Base-by-base conservation (phyloP, 495 filamentous ascomycete genomes). In the Xylaria scruposa region DNA sequence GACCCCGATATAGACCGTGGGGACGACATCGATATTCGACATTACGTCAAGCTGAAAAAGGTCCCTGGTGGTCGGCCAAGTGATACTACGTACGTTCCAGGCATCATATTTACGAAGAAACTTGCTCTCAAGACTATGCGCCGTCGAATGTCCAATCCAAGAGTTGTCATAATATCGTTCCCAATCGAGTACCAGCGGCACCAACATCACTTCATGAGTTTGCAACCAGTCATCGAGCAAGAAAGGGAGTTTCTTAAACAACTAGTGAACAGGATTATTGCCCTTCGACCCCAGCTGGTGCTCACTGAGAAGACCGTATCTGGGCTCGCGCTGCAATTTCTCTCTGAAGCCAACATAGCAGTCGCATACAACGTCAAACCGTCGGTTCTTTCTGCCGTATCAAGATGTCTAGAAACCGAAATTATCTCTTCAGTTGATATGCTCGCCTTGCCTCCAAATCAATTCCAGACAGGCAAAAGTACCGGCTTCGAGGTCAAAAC, bases 41-140 rank as follows among this genome's bases (percentile, higher is more conserved):
- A 98, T 76, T 99, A 97, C 76, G 91, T 99, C 56, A 99, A 99
- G 80, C 82, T 99, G 26, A 99, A 99, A 77, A 97, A 97, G 78
- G 94, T 98, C 7, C 91, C 94, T 1, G 95, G 95, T 24, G 96
- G 94, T 36, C 89, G 87, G 64, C 96, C 96, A 51, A 89, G 92
- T 21, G 97, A 99, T 81, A 98, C 96, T 4, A 90, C 90, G 12
- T 98, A 98, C 79, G 91, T 99, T 36, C 97, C 96, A 40, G 97
- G 97, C 0, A 90, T 99, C 15, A 95, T 98, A 12, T 99, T 98
- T 81, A 94, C 93, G 38, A 98, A 99, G 75, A 98, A 99, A 74
- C 82, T 99, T 38, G 97, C 96, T 0, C 84, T 98, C 38, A 98
- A 98, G 79, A 94, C 90, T 79, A 99, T 99, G 97, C 91, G 92